Percentiles rank a stretch among this genome's conserved stretches.
Evolutionary conservation across 108 stramenopile species (phyloP).

Genomic region (Phaeodactylum tricornutum): DNA sequence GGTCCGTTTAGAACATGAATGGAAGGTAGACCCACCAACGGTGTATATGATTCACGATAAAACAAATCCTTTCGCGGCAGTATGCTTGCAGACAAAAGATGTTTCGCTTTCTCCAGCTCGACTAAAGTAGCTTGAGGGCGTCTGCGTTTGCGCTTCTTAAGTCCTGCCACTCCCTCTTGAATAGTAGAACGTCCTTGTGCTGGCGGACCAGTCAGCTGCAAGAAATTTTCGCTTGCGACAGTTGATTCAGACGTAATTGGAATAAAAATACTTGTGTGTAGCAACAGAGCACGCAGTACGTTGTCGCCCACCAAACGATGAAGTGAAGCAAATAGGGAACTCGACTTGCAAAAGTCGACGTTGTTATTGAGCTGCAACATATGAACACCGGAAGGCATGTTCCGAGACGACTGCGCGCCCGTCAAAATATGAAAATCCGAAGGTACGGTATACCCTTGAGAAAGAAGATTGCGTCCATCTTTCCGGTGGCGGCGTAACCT

Average conservation of each 20-base stretch:
- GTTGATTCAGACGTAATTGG: conserved; percentile 20
- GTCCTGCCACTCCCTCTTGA: neutral
- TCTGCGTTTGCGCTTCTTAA: neutral
- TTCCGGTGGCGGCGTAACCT: neutral
- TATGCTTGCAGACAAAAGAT: no score
- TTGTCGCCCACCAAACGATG: conserved; percentile 36
- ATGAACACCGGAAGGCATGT: conserved; percentile 13
- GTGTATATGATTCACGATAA: conserved; percentile 32
- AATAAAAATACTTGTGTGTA: conserved; percentile 32
- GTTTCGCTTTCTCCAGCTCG: no score
- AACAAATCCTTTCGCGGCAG: conserved; percentile 30
- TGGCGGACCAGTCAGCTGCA: conserved; percentile 6
- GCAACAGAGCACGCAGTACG: conserved; percentile 27
- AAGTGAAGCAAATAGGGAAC: conserved; percentile 6
- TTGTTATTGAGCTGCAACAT: conserved; percentile 17
- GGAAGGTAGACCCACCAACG: conserved; percentile 27
- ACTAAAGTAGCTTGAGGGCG: neutral
- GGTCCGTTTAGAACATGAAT: conserved; percentile 23
- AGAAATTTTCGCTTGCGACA: conserved; percentile 46
- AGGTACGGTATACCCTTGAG: conserved; percentile 12
- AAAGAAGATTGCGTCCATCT: conserved; percentile 9
- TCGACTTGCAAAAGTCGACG: conserved; percentile 34
- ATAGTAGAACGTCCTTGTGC: neutral
- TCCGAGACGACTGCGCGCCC: neutral
- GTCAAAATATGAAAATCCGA: neutral